These are phyloP conservation scores for Trichoderma sp. DNA, from an alignment of 2,329 filamentous ascomycete species.

Conservation along the genomic window DNA sequence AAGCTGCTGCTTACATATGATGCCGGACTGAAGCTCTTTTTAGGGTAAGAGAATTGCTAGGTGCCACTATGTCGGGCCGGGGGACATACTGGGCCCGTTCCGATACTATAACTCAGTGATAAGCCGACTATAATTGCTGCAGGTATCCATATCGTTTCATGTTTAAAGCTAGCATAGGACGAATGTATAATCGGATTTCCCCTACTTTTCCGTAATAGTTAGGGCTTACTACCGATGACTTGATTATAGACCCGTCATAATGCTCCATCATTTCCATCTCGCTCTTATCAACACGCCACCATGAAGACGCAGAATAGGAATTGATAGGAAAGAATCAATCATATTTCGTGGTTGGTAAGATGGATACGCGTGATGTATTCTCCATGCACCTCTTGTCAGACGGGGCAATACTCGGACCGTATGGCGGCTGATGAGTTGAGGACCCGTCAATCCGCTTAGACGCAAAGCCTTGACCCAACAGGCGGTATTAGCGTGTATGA, in stretches of 20 bases:
- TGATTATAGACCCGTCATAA: not conserved
- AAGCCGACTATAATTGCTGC: not conserved
- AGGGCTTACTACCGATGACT: not conserved
- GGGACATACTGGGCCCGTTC: not conserved
- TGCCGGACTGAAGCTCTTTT: too few species aligned
- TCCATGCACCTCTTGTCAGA: not conserved
- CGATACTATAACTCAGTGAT: not conserved
- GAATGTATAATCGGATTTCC: not conserved
- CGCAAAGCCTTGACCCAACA: not conserved
- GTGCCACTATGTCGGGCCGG: not conserved
- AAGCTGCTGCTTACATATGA: too few species aligned
- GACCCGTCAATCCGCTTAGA: not conserved
- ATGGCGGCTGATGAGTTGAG: not conserved
- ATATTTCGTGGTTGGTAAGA: not conserved
- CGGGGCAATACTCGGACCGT: not conserved
- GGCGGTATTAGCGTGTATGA: not conserved
- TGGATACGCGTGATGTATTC: not conserved
- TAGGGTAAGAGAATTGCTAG: not conserved
- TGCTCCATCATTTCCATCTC: not conserved
- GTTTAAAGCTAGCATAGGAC: not conserved
- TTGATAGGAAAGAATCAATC: not conserved
- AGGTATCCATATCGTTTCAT: not conserved
- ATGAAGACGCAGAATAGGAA: not conserved
- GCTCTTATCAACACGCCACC: not conserved
- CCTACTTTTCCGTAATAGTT: not conserved